Evolutionary conservation across 257 asterid genomes (phyloP), one percentile per base, ranked within the genome.

Genomic region (Solanum okadae): DNA sequence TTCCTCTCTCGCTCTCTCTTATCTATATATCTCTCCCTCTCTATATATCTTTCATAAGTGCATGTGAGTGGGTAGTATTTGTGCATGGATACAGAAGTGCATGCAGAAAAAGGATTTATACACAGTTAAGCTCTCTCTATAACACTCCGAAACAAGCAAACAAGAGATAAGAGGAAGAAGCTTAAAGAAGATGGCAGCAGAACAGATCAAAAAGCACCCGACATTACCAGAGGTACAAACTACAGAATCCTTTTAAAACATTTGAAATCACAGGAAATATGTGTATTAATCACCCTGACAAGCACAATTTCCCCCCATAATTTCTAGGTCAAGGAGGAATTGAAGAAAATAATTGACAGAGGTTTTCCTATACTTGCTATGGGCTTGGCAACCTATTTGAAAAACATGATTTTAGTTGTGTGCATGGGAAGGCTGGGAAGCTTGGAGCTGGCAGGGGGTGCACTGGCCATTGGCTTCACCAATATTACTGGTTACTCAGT

Each of bases 341-440:
- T 96, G 89, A 94, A 91, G 96, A 94, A 92, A 86, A 89, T 95
- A 90, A 87, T 86, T 59, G 93, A 91, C 87, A 92, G 90, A 81
- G 95, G 96, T 20, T 92, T 95, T 82, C 99, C 99, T 3, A 91
- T 96, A 89, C 85, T 95, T 75, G 93, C 92, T 13, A 95, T 96
- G 95, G 98, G 98, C 87, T 88, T 97, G 90, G 91, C 92, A 56
- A 90, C 87, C 88, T 97, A 95, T 96, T 93, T 96, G 86, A 96
- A 92, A 88, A 95, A 95, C 96, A 95, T 95, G 98, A 90, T 94
- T 87, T 93, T 95, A 70, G 98, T 95, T 10, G 94, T 90, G 40
- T 95, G 97, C 97, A 93, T 97, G 96, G 99, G 99, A 89, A 89
- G 95, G 92, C 93, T 97, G 14, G 98, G 98, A 14, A 94, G 98